These are phyloP conservation scores for Crithidia acanthocephali DNA, from an alignment of 208 protist species.

Conservation along the genomic window DNA sequence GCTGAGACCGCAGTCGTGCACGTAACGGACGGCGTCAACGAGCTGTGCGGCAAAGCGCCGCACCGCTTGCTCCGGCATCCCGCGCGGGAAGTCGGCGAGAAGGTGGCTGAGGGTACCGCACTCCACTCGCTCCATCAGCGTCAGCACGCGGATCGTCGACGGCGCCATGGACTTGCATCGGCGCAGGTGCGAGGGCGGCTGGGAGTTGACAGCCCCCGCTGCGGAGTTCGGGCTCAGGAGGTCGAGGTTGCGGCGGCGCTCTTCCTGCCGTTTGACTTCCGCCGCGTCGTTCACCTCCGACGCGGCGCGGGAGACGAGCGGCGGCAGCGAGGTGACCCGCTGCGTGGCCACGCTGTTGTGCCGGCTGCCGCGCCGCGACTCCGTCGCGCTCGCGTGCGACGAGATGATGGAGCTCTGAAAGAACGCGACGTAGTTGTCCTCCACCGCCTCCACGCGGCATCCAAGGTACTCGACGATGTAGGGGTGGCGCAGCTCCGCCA, in stretches of 20 bases:
- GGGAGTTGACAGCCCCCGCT: no score
- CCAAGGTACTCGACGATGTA: conserved; percentile 50
- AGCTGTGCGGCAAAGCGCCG: conserved; percentile 36
- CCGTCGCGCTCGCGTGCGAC: conserved; percentile 3
- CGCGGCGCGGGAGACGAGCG: neutral
- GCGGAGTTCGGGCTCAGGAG: no score
- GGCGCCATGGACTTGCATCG: neutral
- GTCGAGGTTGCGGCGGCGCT: neutral
- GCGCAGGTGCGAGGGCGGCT: neutral
- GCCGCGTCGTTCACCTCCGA: neutral
- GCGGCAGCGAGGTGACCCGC: no score
- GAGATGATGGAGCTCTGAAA: conserved; percentile 10
- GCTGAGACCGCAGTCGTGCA: conserved; percentile 51
- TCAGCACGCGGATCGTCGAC: conserved; percentile 27
- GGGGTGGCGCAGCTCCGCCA: conserved; percentile 33
- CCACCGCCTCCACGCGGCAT: conserved; percentile 28
- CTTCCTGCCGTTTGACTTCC: neutral
- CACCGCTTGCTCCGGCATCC: conserved; percentile 37
- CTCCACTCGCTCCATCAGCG: conserved; percentile 46
- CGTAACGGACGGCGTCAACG: conserved; percentile 40
- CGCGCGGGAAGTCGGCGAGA: conserved; percentile 23
- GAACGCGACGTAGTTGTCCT: conserved; percentile 3
- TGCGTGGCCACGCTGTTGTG: neutral
- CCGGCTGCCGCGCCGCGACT: neutral
- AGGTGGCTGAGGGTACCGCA: conserved; percentile 35